Evolutionary conservation across 768 basidiomycete genomes (phyloP).

Genomic region (Tephrocybe sp.): DNA sequence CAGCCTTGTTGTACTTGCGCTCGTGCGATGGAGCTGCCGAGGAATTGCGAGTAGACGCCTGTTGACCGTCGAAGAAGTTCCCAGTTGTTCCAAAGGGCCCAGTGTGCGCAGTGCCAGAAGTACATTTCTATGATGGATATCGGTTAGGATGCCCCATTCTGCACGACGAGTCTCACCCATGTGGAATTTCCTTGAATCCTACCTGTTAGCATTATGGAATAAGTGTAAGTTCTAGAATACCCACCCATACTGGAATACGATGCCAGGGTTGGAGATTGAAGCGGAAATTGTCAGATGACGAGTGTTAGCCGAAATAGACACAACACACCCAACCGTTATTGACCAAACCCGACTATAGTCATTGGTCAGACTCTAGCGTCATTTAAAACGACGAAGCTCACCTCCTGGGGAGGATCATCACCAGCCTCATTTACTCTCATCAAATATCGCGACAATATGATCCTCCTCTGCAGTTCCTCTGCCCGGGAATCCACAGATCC

Average conservation of each 20-base stretch:
- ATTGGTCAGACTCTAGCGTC: background rate
- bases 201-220: background rate
- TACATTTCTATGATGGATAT: constrained; percentile 40
- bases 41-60: constrained; percentile 46
- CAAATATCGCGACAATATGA: constrained; percentile 55
- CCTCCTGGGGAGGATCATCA: constrained; percentile 57
- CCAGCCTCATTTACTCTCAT: constrained; percentile 62
- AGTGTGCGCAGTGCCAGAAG: constrained; percentile 61
- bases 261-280: background rate
- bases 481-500: constrained; percentile 51
- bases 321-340: constrained; percentile 55
- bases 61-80: constrained; percentile 48
- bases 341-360: constrained; percentile 52
- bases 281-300: background rate
- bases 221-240: constrained; percentile 6
- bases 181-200: constrained; percentile 50
- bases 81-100: constrained; percentile 64
- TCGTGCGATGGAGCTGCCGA: constrained; percentile 42
- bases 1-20: constrained; percentile 56
- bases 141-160: background rate
- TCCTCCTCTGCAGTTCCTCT: constrained; percentile 55
- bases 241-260: constrained; percentile 34
- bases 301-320: background rate
- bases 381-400: constrained; percentile 23
- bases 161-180: constrained; percentile 43